A percentile compares a stretch with the other conserved stretches of the same genome.
Conservation (phyloP, 2,329 filamentous ascomycete species). For the Grosmannia serpens region DNA sequence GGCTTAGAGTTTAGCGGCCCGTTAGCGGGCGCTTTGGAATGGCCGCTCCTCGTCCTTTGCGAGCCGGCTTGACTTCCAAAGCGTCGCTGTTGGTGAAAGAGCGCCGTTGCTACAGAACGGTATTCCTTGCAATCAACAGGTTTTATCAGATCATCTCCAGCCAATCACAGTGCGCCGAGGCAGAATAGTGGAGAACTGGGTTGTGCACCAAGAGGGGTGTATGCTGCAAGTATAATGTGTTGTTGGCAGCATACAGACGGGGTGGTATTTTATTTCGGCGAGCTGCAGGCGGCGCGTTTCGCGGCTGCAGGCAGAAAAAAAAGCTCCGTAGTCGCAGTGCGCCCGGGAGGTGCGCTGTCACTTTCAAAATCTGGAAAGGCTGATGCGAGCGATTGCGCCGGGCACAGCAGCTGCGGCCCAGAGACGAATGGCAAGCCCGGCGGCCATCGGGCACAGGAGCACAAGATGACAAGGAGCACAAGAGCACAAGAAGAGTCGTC, state of each 20-base stretch:
- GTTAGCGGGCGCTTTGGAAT: not conserved
- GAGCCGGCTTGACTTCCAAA: not conserved
- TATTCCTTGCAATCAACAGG: not conserved
- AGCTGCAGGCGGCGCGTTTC: not conserved
- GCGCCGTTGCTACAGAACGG: not conserved
- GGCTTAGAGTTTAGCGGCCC: not conserved
- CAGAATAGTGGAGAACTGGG: too few species aligned
- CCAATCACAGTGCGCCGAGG: not conserved
- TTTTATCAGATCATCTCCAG: slow-evolving; percentile 16
- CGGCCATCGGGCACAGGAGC: too few species aligned
- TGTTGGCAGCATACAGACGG: not conserved
- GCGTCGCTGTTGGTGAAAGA: not conserved
- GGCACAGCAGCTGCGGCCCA: too few species aligned
- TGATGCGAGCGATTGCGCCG: not conserved
- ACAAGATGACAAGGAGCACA: too few species aligned
- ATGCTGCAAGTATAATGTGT: too few species aligned
- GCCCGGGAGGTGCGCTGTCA: not conserved
- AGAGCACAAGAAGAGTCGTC: too few species aligned
- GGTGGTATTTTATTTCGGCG: not conserved
- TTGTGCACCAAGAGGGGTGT: not conserved
- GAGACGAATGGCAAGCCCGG: too few species aligned
- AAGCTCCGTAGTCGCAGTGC: not conserved
- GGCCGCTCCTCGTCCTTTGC: not conserved
- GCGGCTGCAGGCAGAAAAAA: not conserved
- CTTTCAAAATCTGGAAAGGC: too few species aligned